phyloP scores from a whole-genome alignment of 805 yeast genomes.

The Ogataea nitratoaversa region DNA sequence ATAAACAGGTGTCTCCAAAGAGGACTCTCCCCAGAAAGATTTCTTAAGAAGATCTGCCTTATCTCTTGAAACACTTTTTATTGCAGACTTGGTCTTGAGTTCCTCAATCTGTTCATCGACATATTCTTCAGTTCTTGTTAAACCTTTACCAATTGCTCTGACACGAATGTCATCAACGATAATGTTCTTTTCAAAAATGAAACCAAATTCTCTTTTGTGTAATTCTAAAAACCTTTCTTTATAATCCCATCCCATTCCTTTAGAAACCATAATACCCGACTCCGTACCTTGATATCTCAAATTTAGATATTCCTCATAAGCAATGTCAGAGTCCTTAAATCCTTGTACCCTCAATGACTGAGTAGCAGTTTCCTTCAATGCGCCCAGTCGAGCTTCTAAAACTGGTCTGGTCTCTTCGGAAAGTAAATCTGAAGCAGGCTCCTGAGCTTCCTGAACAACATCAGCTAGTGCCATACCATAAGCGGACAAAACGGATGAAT shows the following conservation, averaged over 20 bases:
- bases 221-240: slow-evolving; percentile 43
- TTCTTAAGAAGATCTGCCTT: slow-evolving; percentile 35
- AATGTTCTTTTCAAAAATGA: slow-evolving; percentile 51
- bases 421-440: slow-evolving; percentile 55
- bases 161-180: slow-evolving; percentile 73
- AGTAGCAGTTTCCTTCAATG: slow-evolving; percentile 40
- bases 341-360: slow-evolving; percentile 49
- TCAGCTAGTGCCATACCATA: slow-evolving; percentile 88
- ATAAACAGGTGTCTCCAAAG: slow-evolving; percentile 50
- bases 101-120: slow-evolving; percentile 51
- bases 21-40: slow-evolving; percentile 56
- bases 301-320: slow-evolving; percentile 64
- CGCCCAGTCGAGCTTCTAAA: slow-evolving; percentile 43
- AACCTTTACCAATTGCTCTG: slow-evolving; percentile 65
- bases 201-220: slow-evolving; percentile 74
- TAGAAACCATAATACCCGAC: slow-evolving; percentile 68
- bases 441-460: slow-evolving; percentile 75
- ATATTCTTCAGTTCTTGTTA: slow-evolving; percentile 33
- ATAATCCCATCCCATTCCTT: slow-evolving; percentile 30
- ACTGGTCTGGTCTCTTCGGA: slow-evolving; percentile 26
- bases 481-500: slow-evolving; percentile 81
- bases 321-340: slow-evolving; percentile 39
- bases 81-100: slow-evolving; percentile 21
- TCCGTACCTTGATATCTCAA: slow-evolving; percentile 88
- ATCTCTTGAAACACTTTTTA: slow-evolving; percentile 21